Evolutionary conservation across 805 yeast species (phyloP).

Genomic region (Saccharomycopsis sp.): DNA sequence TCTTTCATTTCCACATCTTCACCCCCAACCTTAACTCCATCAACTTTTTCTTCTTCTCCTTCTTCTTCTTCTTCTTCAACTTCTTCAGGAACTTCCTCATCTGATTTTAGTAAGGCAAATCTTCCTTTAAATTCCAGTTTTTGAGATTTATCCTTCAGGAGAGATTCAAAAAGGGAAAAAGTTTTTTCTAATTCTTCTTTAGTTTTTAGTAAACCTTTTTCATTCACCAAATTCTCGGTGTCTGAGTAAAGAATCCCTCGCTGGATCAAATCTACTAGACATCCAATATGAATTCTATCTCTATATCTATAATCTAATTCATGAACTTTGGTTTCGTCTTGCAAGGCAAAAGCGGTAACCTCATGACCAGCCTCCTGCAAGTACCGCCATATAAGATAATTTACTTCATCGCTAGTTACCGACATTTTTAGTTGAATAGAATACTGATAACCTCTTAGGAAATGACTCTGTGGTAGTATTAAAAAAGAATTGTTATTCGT

Average conservation of each 20-base stretch:
- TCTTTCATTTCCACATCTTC: not conserved
- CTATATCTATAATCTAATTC: conserved; percentile 42
- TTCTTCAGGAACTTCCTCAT: not conserved
- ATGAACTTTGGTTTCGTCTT: conserved; percentile 58
- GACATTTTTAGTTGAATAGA: too few species aligned
- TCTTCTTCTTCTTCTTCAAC: conserved; percentile 9
- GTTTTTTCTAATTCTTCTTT: conserved; percentile 24
- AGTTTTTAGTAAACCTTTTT: conserved; percentile 24
- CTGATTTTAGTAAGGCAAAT: not conserved
- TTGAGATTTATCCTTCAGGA: conserved; percentile 22
- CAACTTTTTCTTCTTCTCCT: conserved; percentile 6
- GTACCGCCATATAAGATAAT: conserved; percentile 88
- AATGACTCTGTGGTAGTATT: too few species aligned
- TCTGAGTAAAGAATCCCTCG: conserved; percentile 75
- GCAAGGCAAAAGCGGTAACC: conserved; percentile 69
- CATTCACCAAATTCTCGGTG: conserved; percentile 45
- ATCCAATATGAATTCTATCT: conserved; percentile 59
- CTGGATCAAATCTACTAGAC: conserved; percentile 72
- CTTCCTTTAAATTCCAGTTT: conserved; percentile 19
- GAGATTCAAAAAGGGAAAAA: conserved; percentile 14
- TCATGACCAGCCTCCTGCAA: conserved; percentile 76
- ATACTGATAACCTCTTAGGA: too few species aligned
- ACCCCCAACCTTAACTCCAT: not conserved
- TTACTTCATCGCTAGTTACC: conserved; percentile 70
- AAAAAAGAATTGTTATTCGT: too few species aligned